phyloP scores from a whole-genome alignment of 116 monocot genomes.

The Cymodocea nodosa region DNA sequence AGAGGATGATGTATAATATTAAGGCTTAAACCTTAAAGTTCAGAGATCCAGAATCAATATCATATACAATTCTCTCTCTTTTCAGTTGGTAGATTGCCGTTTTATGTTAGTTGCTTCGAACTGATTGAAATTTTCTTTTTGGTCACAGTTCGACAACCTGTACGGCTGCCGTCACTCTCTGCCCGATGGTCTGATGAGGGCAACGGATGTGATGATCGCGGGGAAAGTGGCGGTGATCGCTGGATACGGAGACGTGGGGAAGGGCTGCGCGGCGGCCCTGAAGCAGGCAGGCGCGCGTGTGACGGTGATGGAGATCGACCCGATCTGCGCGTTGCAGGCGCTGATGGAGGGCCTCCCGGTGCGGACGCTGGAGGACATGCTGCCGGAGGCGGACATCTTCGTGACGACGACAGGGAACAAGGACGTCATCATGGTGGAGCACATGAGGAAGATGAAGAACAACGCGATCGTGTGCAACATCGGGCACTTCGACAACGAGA shows the following conservation, averaged over 20 bases:
- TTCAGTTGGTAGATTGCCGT: too few relatives aligned
- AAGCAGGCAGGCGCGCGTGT: conserved; percentile 93
- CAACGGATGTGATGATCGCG: conserved; percentile 89
- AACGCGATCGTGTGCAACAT: conserved; percentile 96
- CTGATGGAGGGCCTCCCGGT: conserved; percentile 81
- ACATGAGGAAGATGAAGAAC: conserved; percentile 99
- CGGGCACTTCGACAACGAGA: conserved; percentile 95
- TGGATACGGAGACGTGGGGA: conserved; percentile 91
- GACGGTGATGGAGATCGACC: conserved; percentile 79
- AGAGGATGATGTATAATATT: too few relatives aligned
- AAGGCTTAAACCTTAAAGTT: too few relatives aligned
- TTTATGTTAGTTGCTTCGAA: too few relatives aligned
- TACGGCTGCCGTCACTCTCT: conserved; percentile 95
- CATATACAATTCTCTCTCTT: too few relatives aligned
- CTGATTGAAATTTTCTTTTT: too few relatives aligned
- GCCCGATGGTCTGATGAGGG: conserved; percentile 90
- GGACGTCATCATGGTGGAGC: conserved; percentile 90
- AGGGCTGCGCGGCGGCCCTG: conserved; percentile 86
- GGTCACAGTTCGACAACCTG: conserved; percentile 77
- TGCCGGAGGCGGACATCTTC: conserved; percentile 72
- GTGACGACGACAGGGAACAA: conserved; percentile 97
- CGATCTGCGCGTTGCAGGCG: conserved; percentile 88
- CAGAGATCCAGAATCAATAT: too few relatives aligned
- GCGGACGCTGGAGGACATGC: conserved; percentile 61
- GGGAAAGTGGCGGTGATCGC: conserved; percentile 79